Percentiles rank a stretch among this genome's conserved stretches.
These are phyloP conservation scores for Rhododendron henanense DNA, from an alignment of 148 eudicot genomes.

Conservation along the genomic window DNA sequence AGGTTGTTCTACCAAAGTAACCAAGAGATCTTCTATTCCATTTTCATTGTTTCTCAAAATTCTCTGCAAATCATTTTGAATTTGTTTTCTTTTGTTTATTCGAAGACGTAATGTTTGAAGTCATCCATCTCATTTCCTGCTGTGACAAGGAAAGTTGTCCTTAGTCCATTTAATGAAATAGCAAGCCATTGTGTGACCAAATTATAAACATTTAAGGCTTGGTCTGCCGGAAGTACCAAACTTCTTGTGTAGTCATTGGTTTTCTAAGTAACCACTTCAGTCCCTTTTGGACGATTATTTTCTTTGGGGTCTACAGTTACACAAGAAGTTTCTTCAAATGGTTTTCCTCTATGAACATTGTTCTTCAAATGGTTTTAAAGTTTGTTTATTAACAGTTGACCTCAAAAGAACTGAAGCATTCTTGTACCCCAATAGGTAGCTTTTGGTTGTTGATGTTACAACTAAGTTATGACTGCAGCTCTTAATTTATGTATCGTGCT, in stretches of 20 bases:
- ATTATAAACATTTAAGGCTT: not conserved
- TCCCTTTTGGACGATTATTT: not conserved
- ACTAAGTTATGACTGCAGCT: not conserved
- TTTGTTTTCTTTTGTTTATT: not conserved
- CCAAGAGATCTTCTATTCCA: conserved; percentile 11
- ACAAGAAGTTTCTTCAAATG: not conserved
- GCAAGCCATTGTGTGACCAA: not conserved
- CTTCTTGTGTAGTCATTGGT: not conserved
- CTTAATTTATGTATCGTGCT: not conserved
- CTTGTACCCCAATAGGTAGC: not conserved
- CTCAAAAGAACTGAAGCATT: not conserved
- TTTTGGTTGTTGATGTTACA: not conserved
- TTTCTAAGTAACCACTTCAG: not conserved
- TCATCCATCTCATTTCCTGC: not conserved
- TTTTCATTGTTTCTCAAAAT: conserved; percentile 8
- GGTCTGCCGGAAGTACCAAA: not conserved
- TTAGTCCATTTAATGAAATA: not conserved
- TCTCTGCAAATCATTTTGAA: not conserved
- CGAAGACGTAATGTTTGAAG: not conserved
- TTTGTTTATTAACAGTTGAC: not conserved
- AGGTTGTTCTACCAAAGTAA: conserved; percentile 81
- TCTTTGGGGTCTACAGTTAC: not conserved
- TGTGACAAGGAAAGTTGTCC: not conserved
- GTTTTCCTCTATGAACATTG: not conserved
- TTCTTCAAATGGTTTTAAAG: not conserved